phyloP scores from a whole-genome alignment of 176 grass and related monocot species.

The Stipa capillata region DNA sequence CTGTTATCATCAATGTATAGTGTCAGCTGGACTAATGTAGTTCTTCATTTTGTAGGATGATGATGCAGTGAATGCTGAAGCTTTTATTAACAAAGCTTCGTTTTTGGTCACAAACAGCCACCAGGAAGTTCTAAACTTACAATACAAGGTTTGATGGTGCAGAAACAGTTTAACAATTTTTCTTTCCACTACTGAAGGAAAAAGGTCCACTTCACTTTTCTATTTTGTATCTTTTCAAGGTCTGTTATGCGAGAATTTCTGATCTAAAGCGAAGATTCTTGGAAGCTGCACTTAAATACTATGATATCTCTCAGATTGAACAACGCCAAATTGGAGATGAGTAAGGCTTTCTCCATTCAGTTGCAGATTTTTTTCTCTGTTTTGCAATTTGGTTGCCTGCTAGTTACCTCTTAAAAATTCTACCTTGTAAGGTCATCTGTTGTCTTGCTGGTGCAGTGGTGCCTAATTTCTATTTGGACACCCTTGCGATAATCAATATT shows the following conservation, averaged over 20 bases:
- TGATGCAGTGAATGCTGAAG: slow-evolving; percentile 91
- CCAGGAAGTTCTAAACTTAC: slow-evolving; percentile 85
- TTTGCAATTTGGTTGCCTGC: not conserved
- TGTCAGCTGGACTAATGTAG: not conserved
- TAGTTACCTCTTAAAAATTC: not conserved
- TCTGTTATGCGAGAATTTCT: slow-evolving; percentile 97
- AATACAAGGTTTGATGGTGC: slow-evolving; percentile 66
- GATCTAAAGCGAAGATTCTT: slow-evolving; percentile 94
- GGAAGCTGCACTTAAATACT: slow-evolving; percentile 96
- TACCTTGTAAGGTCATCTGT: not conserved
- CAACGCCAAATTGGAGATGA: slow-evolving; percentile 93
- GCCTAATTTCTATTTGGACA: not conserved
- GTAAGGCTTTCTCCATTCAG: slow-evolving; percentile 39
- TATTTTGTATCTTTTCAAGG: slow-evolving; percentile 35
- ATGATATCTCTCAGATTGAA: slow-evolving; percentile 97
- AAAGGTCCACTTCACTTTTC: not conserved
- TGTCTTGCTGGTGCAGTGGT: not conserved
- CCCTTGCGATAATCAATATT: not conserved
- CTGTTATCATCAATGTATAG: not conserved
- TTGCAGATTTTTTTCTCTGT: not conserved
- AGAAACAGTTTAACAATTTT: not conserved
- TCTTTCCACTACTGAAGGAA: not conserved
- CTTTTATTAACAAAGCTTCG: slow-evolving; percentile 99
- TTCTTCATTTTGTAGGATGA: slow-evolving; percentile 60
- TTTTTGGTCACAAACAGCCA: slow-evolving; percentile 89